Evolutionary conservation across 176 grass and related monocot genomes (phyloP), one percentile per base, ranked within the genome.

Genomic region (Microstegium vimineum): DNA sequence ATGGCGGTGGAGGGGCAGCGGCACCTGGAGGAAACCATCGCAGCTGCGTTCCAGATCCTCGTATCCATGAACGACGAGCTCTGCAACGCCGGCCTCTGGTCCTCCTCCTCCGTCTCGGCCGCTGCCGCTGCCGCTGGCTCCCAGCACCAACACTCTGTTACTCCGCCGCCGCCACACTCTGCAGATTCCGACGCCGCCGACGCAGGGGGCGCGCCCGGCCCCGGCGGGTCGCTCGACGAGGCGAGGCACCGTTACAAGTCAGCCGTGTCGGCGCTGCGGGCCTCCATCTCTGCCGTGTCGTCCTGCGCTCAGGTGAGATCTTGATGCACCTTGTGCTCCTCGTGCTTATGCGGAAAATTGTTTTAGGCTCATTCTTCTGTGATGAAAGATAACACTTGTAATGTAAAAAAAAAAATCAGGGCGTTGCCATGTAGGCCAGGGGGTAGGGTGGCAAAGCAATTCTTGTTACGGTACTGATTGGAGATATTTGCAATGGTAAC

Each of bases 31-130:
- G 93, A 95, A 73, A 95, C 96, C 35, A 99, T 99, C 16, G 87
- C 77, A 28, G 91, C 96, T 7, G 89, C 96, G 10, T 95, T 91
- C 82, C 93, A 91, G 87, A 99, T 99, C 83, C 96, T 99, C 66
- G 93, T 89, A 69, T 99, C 93, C 85, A 95, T 99, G 96, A 99
- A 91, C 76, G 96, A 99, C 76, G 96, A 99, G 93, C 96, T 99
- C 83, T 99, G 96, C 85, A 94, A 99, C 87, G 89, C 96, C 23
- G 73, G 82, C n/a, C 93, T 99, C 57, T 99, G 96, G 96, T 94
- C 96, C 46, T 87, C 95, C 43, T 81, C 86, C 52, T 41, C 91
- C 23, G 15, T 80, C 42, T 8, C 73, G n/a, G 33, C 46, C 5
- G 40, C 91, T 9, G 36, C 36, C 10, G 26, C 43, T 2, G 85